Evolutionary conservation across 305 asterid genomes (phyloP), one percentile per base, ranked within the genome.

Genomic region (Stenogyne calaminthoides): DNA sequence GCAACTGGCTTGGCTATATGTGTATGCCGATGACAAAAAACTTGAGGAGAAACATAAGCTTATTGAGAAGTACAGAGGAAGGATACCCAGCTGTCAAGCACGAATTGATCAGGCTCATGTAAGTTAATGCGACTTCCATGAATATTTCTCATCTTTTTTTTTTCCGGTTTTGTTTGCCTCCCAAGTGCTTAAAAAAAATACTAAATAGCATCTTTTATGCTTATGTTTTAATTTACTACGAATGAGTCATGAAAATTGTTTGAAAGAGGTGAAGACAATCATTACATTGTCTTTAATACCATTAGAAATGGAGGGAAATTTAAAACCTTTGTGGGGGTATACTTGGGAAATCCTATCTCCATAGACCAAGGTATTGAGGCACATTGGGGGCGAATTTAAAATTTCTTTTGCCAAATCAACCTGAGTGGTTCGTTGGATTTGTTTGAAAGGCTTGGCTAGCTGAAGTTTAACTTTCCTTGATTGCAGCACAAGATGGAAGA

Each of bases 1-100:
- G 88, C 84, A 89, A 81, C 88, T 92, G 63, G 98, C 99, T 76
- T 95, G 99, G 99, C 84, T 98, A 70, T 82, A 82, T 89, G 99
- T 95, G 19, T 90, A 86, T 86, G 92, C 84, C 60, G 84, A 84
- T 37, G 97, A 92, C 71, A 87, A 75, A 80, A 76, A 88, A 72
- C 84, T 90, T 71, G 84, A 88, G 49, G 76, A 42, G 77, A 85
- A 95, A 64, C 80, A 32, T 52, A 82, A 86, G 70, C 7, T 55
- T 75, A 82, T 92, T 76, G 92, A 86, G 77, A 87, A 80, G 86
- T 80, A 85, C 65, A 80, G 80, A 77, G 87, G 81, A 72, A 86
- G 91, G 85, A 79, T 94, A 68, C 97, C 93, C 8, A 72, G 75
- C 68, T 86, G 93, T 77, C 96, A 94, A 82, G 79, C 69, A 47